Evolutionary conservation across 1,284 basidiomycete species (phyloP).

Genomic region (Leccinum holopus): DNA sequence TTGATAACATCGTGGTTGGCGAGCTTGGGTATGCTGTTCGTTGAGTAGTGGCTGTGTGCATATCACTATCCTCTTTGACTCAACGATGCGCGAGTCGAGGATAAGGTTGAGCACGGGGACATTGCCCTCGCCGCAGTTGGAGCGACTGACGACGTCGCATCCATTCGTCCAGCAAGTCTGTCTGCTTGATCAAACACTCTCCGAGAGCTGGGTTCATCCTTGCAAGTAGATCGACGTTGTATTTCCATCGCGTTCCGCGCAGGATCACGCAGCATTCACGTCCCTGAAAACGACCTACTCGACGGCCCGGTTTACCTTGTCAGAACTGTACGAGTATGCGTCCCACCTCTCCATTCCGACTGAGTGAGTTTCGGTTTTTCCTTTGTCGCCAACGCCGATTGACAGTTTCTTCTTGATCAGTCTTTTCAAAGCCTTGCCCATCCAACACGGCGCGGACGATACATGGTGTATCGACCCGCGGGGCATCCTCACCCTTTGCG

Average conservation of each 20-base stretch:
- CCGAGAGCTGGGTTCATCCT: constrained; percentile 9
- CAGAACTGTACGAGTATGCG: constrained; percentile 41
- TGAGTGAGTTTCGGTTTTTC: constrained; percentile 14
- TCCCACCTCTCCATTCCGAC: constrained; percentile 9
- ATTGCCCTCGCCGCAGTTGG: constrained; percentile 32
- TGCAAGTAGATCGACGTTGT: constrained; percentile 53
- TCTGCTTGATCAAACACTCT: constrained; percentile 3
- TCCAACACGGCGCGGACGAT: constrained; percentile 43
- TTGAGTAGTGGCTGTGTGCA: constrained; percentile 21
- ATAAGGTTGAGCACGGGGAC: constrained; percentile 31
- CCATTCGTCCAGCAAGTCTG: constrained; percentile 54
- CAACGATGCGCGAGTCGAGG: constrained; percentile 20
- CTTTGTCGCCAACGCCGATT: background rate
- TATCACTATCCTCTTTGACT: too few relatives aligned
- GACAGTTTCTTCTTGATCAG: constrained; percentile 19
- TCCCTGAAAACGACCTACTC: constrained; percentile 43
- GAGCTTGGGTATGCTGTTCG: constrained; percentile 1
- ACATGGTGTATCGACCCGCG: constrained; percentile 64
- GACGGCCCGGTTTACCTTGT: constrained; percentile 41
- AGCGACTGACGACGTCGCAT: constrained; percentile 40
- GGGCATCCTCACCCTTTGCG: constrained; percentile 53
- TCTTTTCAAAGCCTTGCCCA: constrained; percentile 38
- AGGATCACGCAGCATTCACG: constrained; percentile 37
- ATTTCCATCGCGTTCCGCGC: constrained; percentile 41
- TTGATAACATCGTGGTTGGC: constrained; percentile 74